Percentiles rank a stretch among this genome's conserved stretches.
phyloP scores from a whole-genome alignment of 2,329 filamentous ascomycete species.

The Lasiodiplodia citricola region DNA sequence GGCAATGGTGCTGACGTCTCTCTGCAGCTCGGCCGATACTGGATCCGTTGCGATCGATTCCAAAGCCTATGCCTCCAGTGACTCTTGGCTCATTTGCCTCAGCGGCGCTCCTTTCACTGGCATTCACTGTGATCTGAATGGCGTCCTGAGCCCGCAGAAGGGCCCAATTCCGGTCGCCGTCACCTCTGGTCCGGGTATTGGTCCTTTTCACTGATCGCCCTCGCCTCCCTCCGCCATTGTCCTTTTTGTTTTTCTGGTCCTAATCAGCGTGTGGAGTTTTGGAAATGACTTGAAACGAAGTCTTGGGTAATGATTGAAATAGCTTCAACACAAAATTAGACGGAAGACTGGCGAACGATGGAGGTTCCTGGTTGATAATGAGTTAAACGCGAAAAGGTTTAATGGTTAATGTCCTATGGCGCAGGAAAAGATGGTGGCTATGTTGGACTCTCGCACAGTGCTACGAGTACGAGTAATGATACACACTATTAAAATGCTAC shows the following conservation, averaged over 20 bases:
- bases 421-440: background rate
- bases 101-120: slow-evolving; percentile 25
- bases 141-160: slow-evolving; percentile 12
- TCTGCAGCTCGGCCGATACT: background rate
- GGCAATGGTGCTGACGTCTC: background rate
- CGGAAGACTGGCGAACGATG: background rate
- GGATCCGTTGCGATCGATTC: slow-evolving; percentile 13
- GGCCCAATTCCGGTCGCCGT: background rate
- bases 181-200: background rate
- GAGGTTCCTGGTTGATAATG: background rate
- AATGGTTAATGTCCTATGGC: background rate
- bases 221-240: too few species aligned
- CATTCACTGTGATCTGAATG: slow-evolving; percentile 25
- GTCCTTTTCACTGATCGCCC: background rate
- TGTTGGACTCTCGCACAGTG: background rate
- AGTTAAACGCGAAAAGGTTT: background rate
- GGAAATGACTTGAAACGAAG: background rate
- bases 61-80: slow-evolving; percentile 4
- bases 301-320: background rate
- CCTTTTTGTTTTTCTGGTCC: background rate
- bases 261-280: background rate
- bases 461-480: background rate
- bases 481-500: background rate
- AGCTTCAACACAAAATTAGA: background rate
- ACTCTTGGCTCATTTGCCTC: slow-evolving; percentile 24